Evolutionary conservation across 23 red algal species (phyloP), one percentile per base, ranked within the genome.

Genomic region (Gracilaria gracilis): DNA sequence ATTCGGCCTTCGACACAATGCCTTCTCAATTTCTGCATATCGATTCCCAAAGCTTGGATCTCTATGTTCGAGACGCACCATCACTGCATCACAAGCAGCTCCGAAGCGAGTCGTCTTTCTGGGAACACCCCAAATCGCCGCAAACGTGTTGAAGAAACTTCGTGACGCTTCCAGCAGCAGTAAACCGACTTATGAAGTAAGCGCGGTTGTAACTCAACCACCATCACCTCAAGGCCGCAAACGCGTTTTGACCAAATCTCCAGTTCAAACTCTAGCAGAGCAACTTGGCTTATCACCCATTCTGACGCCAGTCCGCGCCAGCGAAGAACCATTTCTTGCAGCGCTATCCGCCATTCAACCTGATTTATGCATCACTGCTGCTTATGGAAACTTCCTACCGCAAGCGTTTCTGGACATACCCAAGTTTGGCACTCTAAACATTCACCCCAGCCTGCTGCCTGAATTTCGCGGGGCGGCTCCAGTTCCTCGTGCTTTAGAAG

Each of bases 401-500:
- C 67, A 86, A 81, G 14, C 50, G 15, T 99, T 99, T 79, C 77
- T 99, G 15, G 78, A 92, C 61, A 91, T 96, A 14, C 93, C 97
- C n/a, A 73, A 73, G 49, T 84, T 92, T 66, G 97, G 97, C 33
- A 94, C 93, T 5, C 91, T 99, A 0, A 99, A 99, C 78, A 99
- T 99, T 24, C 97, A 99, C 78, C 97, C 97, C n/a, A 91, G 83
- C 64, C 61, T 96, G 2, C 86, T 99, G 21, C 97, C 97, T 19
- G 61, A 61, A 31, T 99, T 71, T 79, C 93, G 97, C 25, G 97
- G 97, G n/a, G 97, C 97, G 4, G 97, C 97, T 69, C 97, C 97
- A 15, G 97, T 99, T 12, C 97, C 93, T 36, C 85, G 97, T 46
- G 90, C 97, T 33, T 79, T 99, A 24, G 67, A 89, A 58, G 87